Evolutionary conservation across 306 rosid species (phyloP).

Genomic region (Quercus robur): DNA sequence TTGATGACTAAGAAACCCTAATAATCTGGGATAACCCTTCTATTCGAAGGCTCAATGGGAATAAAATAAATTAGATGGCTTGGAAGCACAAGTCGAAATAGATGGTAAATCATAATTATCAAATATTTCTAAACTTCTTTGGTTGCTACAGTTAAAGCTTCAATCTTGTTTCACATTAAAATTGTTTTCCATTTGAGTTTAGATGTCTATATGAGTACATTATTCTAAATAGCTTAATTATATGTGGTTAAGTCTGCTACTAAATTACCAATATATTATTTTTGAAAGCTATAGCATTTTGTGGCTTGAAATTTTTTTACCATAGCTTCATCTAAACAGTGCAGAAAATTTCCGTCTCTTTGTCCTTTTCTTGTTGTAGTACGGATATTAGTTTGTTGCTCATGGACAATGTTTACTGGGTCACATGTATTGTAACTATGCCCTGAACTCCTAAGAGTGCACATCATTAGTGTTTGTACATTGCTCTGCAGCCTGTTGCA

Average conservation of each 20-base stretch:
- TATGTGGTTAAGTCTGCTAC: background rate
- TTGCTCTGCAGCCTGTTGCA: background rate
- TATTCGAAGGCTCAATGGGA: background rate
- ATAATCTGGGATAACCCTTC: background rate
- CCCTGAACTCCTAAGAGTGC: background rate
- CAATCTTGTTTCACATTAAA: background rate
- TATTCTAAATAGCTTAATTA: background rate
- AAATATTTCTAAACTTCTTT: background rate
- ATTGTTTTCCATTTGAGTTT: background rate
- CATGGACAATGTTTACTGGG: background rate
- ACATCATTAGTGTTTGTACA: background rate
- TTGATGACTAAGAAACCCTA: background rate
- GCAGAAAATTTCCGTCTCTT: background rate
- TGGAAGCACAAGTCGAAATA: background rate
- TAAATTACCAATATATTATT: background rate
- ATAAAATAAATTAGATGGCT: background rate
- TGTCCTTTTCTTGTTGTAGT: background rate
- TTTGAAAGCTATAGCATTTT: background rate
- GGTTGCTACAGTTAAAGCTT: background rate
- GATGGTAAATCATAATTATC: background rate
- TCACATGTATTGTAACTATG: background rate
- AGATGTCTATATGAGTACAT: background rate
- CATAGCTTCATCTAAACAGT: background rate
- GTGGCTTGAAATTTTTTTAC: background rate
- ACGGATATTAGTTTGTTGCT: background rate